Percentiles rank a stretch among this genome's conserved stretches.
phyloP scores from a whole-genome alignment of 2,329 filamentous ascomycete genomes.

The Penicillium sp. region DNA sequence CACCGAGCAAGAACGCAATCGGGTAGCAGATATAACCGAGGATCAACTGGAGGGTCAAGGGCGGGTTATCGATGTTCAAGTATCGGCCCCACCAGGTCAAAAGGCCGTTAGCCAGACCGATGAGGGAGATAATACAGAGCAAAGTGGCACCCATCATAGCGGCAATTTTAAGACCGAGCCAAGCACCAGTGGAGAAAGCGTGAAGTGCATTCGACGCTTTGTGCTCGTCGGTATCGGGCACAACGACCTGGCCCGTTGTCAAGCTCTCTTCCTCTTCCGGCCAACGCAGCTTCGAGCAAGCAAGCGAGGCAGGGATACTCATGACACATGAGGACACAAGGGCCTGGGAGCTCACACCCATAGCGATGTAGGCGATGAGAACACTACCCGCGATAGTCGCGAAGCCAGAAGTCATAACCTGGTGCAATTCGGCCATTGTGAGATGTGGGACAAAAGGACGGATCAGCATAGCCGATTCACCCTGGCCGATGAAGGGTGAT shows the following conservation, averaged over 20 bases:
- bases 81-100: conserved; percentile 84
- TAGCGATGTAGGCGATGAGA: conserved; percentile 78
- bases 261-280: conserved; percentile 85
- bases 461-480: conserved; percentile 91
- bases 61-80: conserved; percentile 68
- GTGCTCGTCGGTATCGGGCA: conserved; percentile 73
- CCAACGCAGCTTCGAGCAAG: conserved; percentile 85
- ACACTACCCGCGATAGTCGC: conserved; percentile 90
- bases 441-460: conserved; percentile 82
- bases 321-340: conserved; percentile 92
- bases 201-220: conserved; percentile 78
- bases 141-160: conserved; percentile 78
- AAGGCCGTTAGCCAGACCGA: conserved; percentile 73
- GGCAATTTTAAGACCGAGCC: conserved; percentile 83
- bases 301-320: conserved; percentile 89
- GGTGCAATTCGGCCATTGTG: conserved; percentile 84
- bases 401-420: conserved; percentile 90
- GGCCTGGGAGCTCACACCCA: conserved; percentile 81
- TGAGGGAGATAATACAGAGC: conserved; percentile 78
- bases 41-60: conserved; percentile 73
- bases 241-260: conserved; percentile 76
- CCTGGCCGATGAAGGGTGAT: conserved; percentile 91
- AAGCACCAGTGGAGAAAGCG: conserved; percentile 80
- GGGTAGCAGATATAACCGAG: conserved; percentile 78
- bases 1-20: conserved; percentile 77